A percentile compares a stretch with the other conserved stretches of the same genome.
Conservation (phyloP, 257 asterid species). For the Linderniella brevidens region DNA sequence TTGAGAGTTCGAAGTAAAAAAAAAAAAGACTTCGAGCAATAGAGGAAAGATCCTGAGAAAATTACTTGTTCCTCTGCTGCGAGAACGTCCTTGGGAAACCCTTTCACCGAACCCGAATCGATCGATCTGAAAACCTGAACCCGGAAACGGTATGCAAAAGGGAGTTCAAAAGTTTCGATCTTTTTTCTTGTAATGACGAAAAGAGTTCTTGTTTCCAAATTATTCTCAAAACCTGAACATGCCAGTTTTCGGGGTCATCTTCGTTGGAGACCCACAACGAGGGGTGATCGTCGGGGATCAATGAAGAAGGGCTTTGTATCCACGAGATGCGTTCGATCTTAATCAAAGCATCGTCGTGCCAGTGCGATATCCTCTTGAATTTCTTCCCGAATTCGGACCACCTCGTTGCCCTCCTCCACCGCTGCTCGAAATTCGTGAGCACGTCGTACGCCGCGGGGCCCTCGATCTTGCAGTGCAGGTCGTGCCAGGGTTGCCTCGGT, state of each 20-base stretch:
- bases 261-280: slow-evolving; percentile 41
- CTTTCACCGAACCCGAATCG: slow-evolving; percentile 41
- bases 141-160: no score
- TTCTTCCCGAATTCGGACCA: slow-evolving; percentile 20
- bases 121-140: slow-evolving; percentile 39
- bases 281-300: slow-evolving; percentile 43
- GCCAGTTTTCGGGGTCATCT: slow-evolving; percentile 41
- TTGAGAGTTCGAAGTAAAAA: not conserved
- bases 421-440: slow-evolving; percentile 40
- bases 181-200: no score
- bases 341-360: slow-evolving; percentile 38
- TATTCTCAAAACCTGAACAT: slow-evolving; percentile 32
- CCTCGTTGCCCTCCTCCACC: slow-evolving; percentile 39
- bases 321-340: slow-evolving; percentile 72
- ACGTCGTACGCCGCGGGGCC: slow-evolving; percentile 53
- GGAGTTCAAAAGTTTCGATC: no score
- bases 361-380: slow-evolving; percentile 19
- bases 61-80: slow-evolving; percentile 47
- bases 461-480: slow-evolving; percentile 39
- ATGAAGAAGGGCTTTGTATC: slow-evolving; percentile 50
- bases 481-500: slow-evolving; percentile 65
- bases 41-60: slow-evolving; percentile 2
- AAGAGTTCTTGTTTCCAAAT: no score
- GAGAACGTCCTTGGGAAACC: slow-evolving; percentile 30
- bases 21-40: not conserved